These are phyloP conservation scores for Prototheca cutis DNA, from an alignment of 163 green algal genomes.

Conservation along the genomic window DNA sequence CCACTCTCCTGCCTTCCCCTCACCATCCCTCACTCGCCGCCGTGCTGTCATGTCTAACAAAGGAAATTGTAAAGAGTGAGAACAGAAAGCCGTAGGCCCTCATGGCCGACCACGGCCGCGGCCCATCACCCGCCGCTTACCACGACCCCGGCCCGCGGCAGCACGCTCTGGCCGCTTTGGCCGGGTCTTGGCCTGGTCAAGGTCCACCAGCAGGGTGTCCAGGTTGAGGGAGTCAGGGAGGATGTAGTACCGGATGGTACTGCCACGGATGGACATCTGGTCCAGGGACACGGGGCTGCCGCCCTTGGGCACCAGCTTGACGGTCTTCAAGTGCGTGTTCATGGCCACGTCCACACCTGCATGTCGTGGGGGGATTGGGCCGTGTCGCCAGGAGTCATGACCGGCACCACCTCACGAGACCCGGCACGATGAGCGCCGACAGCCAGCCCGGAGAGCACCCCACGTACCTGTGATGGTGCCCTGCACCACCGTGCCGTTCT, in stretches of 20 bases:
- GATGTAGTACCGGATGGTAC: constrained; percentile 84
- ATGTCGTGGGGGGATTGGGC: too few relatives aligned
- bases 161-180: constrained; percentile 52
- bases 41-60: too few relatives aligned
- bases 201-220: constrained; percentile 95
- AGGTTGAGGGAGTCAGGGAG: constrained; percentile 96
- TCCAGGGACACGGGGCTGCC: constrained; percentile 83
- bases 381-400: too few relatives aligned
- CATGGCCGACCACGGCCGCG: constrained; percentile 17
- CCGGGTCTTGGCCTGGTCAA: constrained; percentile 83
- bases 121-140: constrained; percentile 24
- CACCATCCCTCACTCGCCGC: too few relatives aligned
- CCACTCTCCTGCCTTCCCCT: too few relatives aligned
- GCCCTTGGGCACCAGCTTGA: constrained; percentile 90
- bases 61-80: too few relatives aligned
- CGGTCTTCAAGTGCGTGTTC: constrained; percentile 97
- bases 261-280: constrained; percentile 73
- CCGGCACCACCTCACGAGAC: too few relatives aligned
- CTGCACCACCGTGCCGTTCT: constrained; percentile 91
- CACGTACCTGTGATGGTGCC: constrained; percentile 88
- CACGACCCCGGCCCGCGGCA: constrained; percentile 8
- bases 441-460: too few relatives aligned
- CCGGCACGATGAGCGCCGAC: too few relatives aligned
- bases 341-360: constrained; percentile 98
- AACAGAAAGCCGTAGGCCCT: too few relatives aligned